Evolutionary conservation across 805 yeast species (phyloP).

Genomic region (Candida piceae): DNA sequence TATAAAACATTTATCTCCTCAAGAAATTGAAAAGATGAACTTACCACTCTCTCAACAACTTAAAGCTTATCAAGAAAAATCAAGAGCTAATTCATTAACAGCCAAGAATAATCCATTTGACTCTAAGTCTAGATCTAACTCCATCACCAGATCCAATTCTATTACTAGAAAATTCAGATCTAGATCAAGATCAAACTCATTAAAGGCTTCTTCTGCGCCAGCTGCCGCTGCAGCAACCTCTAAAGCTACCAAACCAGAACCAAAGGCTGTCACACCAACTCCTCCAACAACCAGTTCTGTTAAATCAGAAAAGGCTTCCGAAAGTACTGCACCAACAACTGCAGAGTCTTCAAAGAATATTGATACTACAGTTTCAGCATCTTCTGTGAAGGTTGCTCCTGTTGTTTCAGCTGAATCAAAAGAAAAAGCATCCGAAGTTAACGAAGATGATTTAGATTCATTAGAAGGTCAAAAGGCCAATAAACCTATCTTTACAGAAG

Average conservation of each 20-base stretch:
- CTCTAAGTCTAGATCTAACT: constrained; percentile 22
- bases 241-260: constrained; percentile 8
- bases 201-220: constrained; percentile 26
- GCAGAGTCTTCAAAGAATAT: not conserved
- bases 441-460: constrained; percentile 20
- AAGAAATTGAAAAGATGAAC: constrained; percentile 25
- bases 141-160: constrained; percentile 17
- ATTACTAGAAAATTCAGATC: constrained; percentile 13
- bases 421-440: constrained; percentile 10
- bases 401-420: constrained; percentile 6
- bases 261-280: constrained; percentile 1
- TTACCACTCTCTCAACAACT: constrained; percentile 24
- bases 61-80: constrained; percentile 24
- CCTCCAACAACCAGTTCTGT: constrained; percentile 4
- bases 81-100: constrained; percentile 40
- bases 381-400: constrained; percentile 5
- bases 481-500: constrained; percentile 30
- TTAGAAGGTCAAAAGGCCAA: constrained; percentile 10
- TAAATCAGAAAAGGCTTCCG: no score
- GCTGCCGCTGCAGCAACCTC: constrained; percentile 28
- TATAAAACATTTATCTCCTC: constrained; percentile 23
- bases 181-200: constrained; percentile 19
- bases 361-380: not conserved
- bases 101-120: constrained; percentile 37
- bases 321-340: not conserved